phyloP scores from a whole-genome alignment of 345 rosid genomes.

The Turnera subulata region DNA sequence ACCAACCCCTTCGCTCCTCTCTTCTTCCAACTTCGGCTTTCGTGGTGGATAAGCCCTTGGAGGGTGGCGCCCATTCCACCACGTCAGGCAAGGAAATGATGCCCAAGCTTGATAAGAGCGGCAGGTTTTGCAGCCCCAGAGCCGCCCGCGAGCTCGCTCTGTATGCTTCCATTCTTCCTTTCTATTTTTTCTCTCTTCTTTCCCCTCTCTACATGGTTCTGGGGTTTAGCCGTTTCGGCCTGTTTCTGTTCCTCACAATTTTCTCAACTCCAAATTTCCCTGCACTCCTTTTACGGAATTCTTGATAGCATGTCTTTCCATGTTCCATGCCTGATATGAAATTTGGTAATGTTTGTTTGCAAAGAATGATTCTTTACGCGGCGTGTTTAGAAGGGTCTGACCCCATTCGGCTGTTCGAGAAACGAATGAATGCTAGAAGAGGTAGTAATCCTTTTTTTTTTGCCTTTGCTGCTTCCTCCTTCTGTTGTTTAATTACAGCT shows the following conservation, averaged over 20 bases:
- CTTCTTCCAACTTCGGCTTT: conserved; percentile 36
- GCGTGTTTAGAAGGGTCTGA: conserved; percentile 96
- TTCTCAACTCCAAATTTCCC: not conserved
- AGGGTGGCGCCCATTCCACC: conserved; percentile 11
- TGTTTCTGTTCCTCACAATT: not conserved
- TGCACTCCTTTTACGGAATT: too few species aligned
- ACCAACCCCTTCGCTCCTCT: too few species aligned
- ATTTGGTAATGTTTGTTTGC: conserved; percentile 15
- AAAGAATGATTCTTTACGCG: conserved; percentile 67
- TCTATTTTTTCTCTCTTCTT: not conserved
- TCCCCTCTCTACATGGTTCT: not conserved
- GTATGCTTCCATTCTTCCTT: conserved; percentile 31
- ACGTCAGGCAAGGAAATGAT: conserved; percentile 38
- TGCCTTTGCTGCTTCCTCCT: not conserved
- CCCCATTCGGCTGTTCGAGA: conserved; percentile 88
- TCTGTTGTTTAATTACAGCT: too few species aligned
- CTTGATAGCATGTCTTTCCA: not conserved
- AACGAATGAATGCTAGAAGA: conserved; percentile 77
- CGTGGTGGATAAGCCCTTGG: conserved; percentile 38
- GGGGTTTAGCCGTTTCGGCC: conserved; percentile 6
- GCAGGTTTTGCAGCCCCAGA: conserved; percentile 94
- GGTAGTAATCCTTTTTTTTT: conserved; percentile 41
- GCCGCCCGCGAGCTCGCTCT: conserved; percentile 97
- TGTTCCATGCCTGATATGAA: not conserved
- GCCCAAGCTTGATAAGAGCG: conserved; percentile 89